Percentiles rank a stretch among this genome's conserved stretches.
These are phyloP conservation scores for Cytospora leucostoma DNA, from an alignment of 2,329 filamentous ascomycete species.

Conservation along the genomic window DNA sequence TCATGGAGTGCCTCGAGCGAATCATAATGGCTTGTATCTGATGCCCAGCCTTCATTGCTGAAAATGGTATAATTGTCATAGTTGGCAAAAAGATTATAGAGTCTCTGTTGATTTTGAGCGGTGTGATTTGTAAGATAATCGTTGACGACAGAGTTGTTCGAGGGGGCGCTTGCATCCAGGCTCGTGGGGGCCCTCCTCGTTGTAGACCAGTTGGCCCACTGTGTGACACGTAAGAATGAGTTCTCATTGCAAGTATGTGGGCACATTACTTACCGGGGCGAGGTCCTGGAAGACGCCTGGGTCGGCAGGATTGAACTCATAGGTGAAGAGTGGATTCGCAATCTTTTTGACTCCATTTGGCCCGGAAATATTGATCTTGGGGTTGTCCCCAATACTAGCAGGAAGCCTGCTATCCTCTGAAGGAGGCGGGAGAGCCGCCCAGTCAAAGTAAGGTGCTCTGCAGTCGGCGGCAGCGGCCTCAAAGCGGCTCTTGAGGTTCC, in stretches of 20 bases:
- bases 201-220: conserved; percentile 61
- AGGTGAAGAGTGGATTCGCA: conserved; percentile 63
- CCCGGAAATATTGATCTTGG: conserved; percentile 52
- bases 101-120: conserved; percentile 58
- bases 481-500: conserved; percentile 50
- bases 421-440: conserved; percentile 51
- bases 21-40: conserved; percentile 53
- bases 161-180: conserved; percentile 46
- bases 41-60: conserved; percentile 67
- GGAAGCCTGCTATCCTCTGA: conserved; percentile 50
- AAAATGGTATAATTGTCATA: conserved; percentile 70
- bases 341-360: conserved; percentile 59
- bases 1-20: conserved; percentile 68
- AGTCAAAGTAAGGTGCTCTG: conserved; percentile 62
- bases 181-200: conserved; percentile 59
- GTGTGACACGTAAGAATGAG: background rate
- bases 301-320: conserved; percentile 62
- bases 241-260: conserved; percentile 18
- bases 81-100: conserved; percentile 68
- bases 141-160: conserved; percentile 61
- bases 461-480: conserved; percentile 52
- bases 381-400: conserved; percentile 47
- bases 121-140: conserved; percentile 54
- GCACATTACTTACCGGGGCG: conserved; percentile 52
- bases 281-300: conserved; percentile 56